Evolutionary conservation across 805 yeast species (phyloP), one percentile per base, ranked within the genome.

Genomic region (Kodamaea restingae): DNA sequence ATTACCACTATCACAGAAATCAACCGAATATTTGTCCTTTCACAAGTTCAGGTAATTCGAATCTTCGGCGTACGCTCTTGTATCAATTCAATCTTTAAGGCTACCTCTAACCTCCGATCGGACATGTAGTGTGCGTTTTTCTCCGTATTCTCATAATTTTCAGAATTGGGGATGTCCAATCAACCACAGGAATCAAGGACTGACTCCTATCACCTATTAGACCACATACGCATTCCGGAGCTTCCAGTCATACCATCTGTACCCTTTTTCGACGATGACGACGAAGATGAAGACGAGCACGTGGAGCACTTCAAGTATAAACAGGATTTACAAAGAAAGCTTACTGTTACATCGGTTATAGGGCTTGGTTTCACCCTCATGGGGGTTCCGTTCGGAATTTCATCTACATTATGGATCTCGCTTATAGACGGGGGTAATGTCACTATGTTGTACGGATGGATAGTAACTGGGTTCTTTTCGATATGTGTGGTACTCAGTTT

Each of bases 301-400:
- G 78, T 82, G 10, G 88, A 83, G 46, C 84, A 80, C 50, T 82
- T 84, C 66, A 76, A 77, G 40, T 84, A 85, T 55, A 81, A 81
- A 48, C 88, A 82, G 54, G 84, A 80, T 33, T 63, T 85, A 43
- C 78, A 77, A 43, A 70, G 87, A 48, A 79, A 81, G 44, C 68
- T 84, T 40, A 80, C 86, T 0, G 80, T 82, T 8, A 66, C 78
- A 1, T 81, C 90, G 0, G 77, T 85, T 32, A 75, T 85, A 15
- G 95, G 93, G 3, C 63, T 85, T 17, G 91, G 93, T 0, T 84
- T 85, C 55, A 79, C 88, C 1, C 61, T 85, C 22, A 83, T 85
- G 90, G 85, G 87, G 30, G 90, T 87, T 0, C 91, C 90, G 0
- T 72, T 84, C 49, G 88, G 91, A 1, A 71, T 85, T 49, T 78